Evolutionary conservation across 2,329 filamentous ascomycete genomes (phyloP).

Genomic region (Beauveria caledonica): DNA sequence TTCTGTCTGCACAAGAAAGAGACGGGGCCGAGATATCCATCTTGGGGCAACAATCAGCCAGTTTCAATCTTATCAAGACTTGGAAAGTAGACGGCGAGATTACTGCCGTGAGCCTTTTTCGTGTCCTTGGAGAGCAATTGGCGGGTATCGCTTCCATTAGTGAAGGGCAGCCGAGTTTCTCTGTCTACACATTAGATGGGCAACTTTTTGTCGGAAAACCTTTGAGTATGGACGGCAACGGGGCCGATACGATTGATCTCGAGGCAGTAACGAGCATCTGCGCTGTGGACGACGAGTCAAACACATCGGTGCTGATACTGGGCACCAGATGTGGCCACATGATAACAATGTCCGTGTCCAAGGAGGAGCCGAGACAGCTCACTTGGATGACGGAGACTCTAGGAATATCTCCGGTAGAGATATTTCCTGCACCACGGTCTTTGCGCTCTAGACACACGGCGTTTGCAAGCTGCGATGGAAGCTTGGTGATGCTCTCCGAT

Average conservation of each 20-base stretch:
- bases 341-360: conserved; percentile 28
- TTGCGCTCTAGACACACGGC: conserved; percentile 22
- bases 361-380: conserved; percentile 16
- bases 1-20: conserved; percentile 31
- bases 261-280: conserved; percentile 42
- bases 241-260: conserved; percentile 7
- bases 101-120: conserved; percentile 2
- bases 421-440: conserved; percentile 22
- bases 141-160: background rate
- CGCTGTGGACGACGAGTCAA: conserved; percentile 20
- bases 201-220: background rate
- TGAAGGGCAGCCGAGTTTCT: background rate
- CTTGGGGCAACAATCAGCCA: background rate
- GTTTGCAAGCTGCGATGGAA: conserved; percentile 42
- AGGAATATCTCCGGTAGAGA: conserved; percentile 28
- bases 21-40: background rate
- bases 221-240: background rate
- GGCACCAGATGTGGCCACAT: conserved; percentile 47
- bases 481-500: conserved; percentile 34
- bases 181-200: conserved; percentile 5
- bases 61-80: background rate
- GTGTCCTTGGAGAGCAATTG: background rate
- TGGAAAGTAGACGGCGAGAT: conserved; percentile 6
- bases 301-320: conserved; percentile 27
- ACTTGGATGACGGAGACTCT: conserved; percentile 25